phyloP scores from a whole-genome alignment of 1,284 basidiomycete genomes.

The Apiotrichum porosum region DNA sequence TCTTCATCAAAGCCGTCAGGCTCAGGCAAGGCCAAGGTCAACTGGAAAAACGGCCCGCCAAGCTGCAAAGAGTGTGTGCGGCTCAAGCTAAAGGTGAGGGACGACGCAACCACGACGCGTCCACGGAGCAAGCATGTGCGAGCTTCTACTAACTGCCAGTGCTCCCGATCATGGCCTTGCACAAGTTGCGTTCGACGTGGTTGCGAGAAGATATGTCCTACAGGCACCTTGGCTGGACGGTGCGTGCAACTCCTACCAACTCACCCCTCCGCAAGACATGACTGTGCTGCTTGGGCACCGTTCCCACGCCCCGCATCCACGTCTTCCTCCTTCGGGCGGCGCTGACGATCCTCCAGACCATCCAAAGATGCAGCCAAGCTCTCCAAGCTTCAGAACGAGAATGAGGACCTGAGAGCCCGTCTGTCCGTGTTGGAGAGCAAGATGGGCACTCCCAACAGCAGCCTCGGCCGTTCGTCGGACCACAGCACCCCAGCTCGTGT shows the following conservation, averaged over 20 bases:
- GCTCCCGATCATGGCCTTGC: conserved; percentile 24
- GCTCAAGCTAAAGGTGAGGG: conserved; percentile 25
- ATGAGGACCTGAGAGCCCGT: conserved; percentile 9
- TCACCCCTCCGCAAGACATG: too few relatives aligned
- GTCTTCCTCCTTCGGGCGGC: too few relatives aligned
- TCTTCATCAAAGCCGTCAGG: not conserved
- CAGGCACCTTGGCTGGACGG: conserved; percentile 16
- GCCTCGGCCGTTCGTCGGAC: too few relatives aligned
- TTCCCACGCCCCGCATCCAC: not conserved
- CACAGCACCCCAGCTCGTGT: too few relatives aligned
- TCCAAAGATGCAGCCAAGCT: conserved; percentile 16
- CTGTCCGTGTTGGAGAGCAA: conserved; percentile 2
- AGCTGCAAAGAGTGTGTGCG: conserved; percentile 23
- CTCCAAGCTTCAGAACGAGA: conserved; percentile 15
- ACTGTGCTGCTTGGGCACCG: not conserved
- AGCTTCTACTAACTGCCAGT: conserved; percentile 12
- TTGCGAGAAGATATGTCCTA: conserved; percentile 21
- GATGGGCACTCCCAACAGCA: too few relatives aligned
- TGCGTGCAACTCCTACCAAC: too few relatives aligned
- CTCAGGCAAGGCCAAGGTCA: conserved; percentile 15
- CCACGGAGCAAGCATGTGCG: too few relatives aligned
- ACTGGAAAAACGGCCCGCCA: conserved; percentile 21
- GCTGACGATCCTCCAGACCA: too few relatives aligned
- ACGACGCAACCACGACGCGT: too few relatives aligned
- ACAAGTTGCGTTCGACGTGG: conserved; percentile 20